Evolutionary conservation across 225 moss, liverwort and hornwort species (phyloP), one percentile per base, ranked within the genome.

Genomic region (Polytrichum commune): DNA sequence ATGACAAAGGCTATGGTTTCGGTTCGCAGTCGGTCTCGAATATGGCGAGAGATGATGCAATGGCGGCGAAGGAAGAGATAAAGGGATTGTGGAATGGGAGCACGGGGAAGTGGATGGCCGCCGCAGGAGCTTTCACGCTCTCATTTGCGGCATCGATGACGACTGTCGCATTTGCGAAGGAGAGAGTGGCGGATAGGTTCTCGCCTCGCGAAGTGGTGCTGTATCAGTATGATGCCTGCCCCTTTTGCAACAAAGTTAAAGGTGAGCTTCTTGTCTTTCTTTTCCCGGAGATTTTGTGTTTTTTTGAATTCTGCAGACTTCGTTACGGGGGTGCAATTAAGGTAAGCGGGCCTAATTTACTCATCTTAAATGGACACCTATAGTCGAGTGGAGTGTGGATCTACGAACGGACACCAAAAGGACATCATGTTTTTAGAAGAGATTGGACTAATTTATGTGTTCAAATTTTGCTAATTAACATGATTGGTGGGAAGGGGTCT

Each of bases 221-320:
- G 58, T 98, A 94, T 72, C 95, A 98, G 71, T 98, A 98, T 63
- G 92, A 98, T 66, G 88, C 85, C 29, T 98, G 97, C 69, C 97
- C 97, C 27, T 98, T 98, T 73, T 98, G 97, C 83, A 98, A 98
- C 80, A 98, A 98, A 82, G 92, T 98, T 60, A 98, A 93, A 98
- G 97, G 97, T 94, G 68, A 8, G 73, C 19, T 64, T 22, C 7
- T 61, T n/a, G 60, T 26, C n/a, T 46, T 46, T 46, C 46, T 46
- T 46, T 46, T 46, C 46, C 46, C 16, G 13, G 35, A 46, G 46
- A 16, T 16, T 46, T 46, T 13, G 46, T 46, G 46, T 46, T 46
- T 10, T 26, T 38, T 46, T 46, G 46, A 3, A 46, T 46, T 46
- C 46, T 16, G 10, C 46, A 13, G 46, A 46, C 46, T 35, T 13